A percentile compares a stretch with the other conserved stretches of the same genome.
These are phyloP conservation scores for Sonneratia caseolaris DNA, from an alignment of 345 rosid genomes.

Conservation along the genomic window DNA sequence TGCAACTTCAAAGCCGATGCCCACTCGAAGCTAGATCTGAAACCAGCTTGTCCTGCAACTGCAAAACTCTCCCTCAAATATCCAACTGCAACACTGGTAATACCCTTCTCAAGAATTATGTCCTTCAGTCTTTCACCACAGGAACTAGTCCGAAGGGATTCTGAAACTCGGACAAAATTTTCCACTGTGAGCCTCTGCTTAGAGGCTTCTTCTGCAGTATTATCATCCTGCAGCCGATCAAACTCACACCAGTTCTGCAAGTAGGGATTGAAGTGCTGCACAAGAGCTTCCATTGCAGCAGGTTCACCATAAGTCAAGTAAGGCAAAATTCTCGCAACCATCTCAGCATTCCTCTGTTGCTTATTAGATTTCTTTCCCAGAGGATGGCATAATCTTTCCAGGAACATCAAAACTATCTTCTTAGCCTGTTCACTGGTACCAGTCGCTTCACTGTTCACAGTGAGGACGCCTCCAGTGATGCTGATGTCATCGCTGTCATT, in stretches of 20 bases:
- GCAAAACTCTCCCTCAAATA: slow-evolving; percentile 70
- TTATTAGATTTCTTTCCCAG: slow-evolving; percentile 89
- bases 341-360: slow-evolving; percentile 96
- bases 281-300: slow-evolving; percentile 95
- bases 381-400: slow-evolving; percentile 86
- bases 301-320: slow-evolving; percentile 98
- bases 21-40: slow-evolving; percentile 70
- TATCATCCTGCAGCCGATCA: slow-evolving; percentile 72
- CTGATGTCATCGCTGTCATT: slow-evolving; percentile 83
- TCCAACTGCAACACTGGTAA: slow-evolving; percentile 65
- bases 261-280: slow-evolving; percentile 78
- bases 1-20: slow-evolving; percentile 62
- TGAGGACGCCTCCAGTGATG: slow-evolving; percentile 62
- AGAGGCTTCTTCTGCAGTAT: slow-evolving; percentile 50
- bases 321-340: slow-evolving; percentile 98
- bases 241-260: slow-evolving; percentile 87
- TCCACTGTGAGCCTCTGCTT: slow-evolving; percentile 74
- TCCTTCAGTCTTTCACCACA: slow-evolving; percentile 96
- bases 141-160: slow-evolving; percentile 93
- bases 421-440: slow-evolving; percentile 93
- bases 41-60: slow-evolving; percentile 69
- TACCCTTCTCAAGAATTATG: slow-evolving; percentile 81
- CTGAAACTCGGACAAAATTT: slow-evolving; percentile 91
- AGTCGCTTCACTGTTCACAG: slow-evolving; percentile 73
- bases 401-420: slow-evolving; percentile 92